Evolutionary conservation across 2,329 filamentous ascomycete genomes (phyloP).

Genomic region (Xylariaceae sp.): DNA sequence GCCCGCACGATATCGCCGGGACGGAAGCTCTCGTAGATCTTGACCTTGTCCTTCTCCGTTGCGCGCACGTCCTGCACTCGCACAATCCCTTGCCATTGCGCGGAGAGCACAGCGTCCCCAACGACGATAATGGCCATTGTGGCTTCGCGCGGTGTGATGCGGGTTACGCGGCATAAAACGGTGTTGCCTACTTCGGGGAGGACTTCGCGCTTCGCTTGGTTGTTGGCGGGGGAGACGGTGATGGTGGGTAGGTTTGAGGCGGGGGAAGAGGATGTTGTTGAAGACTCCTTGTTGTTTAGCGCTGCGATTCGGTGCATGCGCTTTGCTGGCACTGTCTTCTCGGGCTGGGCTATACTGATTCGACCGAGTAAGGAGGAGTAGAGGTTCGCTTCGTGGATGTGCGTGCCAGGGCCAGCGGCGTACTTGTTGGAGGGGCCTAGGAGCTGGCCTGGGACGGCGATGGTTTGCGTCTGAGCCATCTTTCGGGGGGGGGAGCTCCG

Average conservation of each 20-base stretch:
- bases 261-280: constrained; percentile 18
- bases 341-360: constrained; percentile 50
- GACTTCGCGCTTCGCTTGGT: constrained; percentile 57
- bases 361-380: constrained; percentile 79
- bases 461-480: constrained; percentile 24
- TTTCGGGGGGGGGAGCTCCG: too few species aligned
- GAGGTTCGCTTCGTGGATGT: constrained; percentile 70
- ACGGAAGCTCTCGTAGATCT: constrained; percentile 84
- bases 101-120: constrained; percentile 65
- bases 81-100: constrained; percentile 82
- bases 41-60: constrained; percentile 93
- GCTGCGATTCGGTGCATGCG: constrained; percentile 52
- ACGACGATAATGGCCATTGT: constrained; percentile 84
- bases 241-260: constrained; percentile 48
- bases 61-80: constrained; percentile 87
- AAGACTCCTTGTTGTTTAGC: too few species aligned
- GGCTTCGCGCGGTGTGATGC: constrained; percentile 80
- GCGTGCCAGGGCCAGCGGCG: constrained; percentile 75
- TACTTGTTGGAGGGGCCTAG: constrained; percentile 67
- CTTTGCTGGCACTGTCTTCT: constrained; percentile 47
- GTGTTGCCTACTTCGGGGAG: constrained; percentile 76
- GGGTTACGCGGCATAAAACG: constrained; percentile 80
- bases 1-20: constrained; percentile 90
- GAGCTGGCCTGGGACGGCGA: constrained; percentile 77
- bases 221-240: constrained; percentile 45